Conservation (phyloP, 352 stramenopile species). For the Pythium scleroteichum region DNA sequence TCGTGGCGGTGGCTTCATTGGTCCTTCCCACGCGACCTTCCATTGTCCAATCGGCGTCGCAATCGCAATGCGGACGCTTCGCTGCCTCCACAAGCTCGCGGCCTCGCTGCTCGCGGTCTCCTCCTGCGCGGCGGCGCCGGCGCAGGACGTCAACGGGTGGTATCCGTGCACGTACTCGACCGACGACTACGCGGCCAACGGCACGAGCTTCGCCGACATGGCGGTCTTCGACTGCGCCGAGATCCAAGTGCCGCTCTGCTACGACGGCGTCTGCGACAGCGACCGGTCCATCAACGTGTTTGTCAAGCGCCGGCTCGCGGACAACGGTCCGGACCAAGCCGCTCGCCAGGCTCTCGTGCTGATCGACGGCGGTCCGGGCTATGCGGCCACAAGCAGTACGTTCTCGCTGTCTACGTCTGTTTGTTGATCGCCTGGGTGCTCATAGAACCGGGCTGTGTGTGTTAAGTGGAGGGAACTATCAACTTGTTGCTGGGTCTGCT, state of each 20-base stretch:
- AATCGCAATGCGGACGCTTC: not conserved
- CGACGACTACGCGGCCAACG: constrained; percentile 6
- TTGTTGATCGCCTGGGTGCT: too few species aligned
- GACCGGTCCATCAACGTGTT: constrained; percentile 54
- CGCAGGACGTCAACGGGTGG: constrained; percentile 51
- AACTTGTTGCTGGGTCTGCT: constrained; percentile 5
- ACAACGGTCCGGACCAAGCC: not conserved
- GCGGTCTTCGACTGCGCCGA: constrained; percentile 57
- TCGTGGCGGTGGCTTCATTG: too few species aligned
- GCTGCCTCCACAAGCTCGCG: not conserved
- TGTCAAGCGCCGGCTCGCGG: constrained; percentile 32
- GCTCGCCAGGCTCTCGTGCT: constrained; percentile 15
- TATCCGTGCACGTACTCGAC: constrained; percentile 47
- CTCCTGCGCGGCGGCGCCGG: not conserved
- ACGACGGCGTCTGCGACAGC: constrained; percentile 63
- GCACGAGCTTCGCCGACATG: not conserved
- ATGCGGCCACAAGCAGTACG: constrained; percentile 17
- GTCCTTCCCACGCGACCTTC: too few species aligned
- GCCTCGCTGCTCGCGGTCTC: not conserved
- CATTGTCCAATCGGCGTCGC: too few species aligned
- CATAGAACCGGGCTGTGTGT: not conserved
- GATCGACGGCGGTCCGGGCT: constrained; percentile 19
- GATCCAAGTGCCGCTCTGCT: constrained; percentile 70
- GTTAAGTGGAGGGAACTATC: constrained; percentile 17
- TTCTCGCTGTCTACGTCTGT: not conserved